These are phyloP conservation scores for Angomonas deanei DNA, from an alignment of 208 protist species.

Conservation along the genomic window DNA sequence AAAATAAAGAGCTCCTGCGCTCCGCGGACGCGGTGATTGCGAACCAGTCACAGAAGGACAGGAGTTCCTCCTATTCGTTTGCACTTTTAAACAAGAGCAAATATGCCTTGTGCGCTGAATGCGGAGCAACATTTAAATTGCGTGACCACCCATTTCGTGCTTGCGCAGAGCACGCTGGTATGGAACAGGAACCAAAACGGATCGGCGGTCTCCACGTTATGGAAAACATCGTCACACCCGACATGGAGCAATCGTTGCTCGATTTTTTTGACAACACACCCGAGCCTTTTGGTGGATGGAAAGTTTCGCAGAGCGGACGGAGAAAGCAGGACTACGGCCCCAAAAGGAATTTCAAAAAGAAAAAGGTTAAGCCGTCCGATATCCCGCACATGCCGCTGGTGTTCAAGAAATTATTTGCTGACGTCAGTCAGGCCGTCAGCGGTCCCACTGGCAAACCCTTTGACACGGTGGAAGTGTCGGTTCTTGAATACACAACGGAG, in stretches of 20 bases:
- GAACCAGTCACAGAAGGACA: slow-evolving; percentile 32
- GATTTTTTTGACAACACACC: slow-evolving; percentile 53
- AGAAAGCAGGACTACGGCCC: slow-evolving; percentile 85
- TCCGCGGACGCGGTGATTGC: slow-evolving; percentile 34
- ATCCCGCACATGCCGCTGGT: slow-evolving; percentile 44
- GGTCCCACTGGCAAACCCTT: slow-evolving; percentile 31
- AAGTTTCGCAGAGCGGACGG: slow-evolving; percentile 80
- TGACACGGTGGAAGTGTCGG: slow-evolving; percentile 57
- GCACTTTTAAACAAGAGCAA: slow-evolving; percentile 28
- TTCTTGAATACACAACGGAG: slow-evolving; percentile 57
- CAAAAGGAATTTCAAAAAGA: slow-evolving; percentile 83
- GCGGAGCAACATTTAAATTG: slow-evolving; percentile 31
- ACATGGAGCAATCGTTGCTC: slow-evolving; percentile 45
- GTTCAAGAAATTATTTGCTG: slow-evolving; percentile 33
- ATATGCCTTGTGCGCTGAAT: slow-evolving; percentile 40
- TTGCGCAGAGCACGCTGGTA: slow-evolving; percentile 39
- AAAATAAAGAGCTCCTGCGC: slow-evolving; percentile 20
- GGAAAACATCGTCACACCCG: slow-evolving; percentile 29
- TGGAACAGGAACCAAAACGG: background rate
- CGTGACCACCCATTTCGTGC: slow-evolving; percentile 12
- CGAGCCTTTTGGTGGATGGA: slow-evolving; percentile 52
- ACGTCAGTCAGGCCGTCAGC: slow-evolving; percentile 15
- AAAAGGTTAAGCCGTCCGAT: slow-evolving; percentile 59
- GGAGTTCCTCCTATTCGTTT: slow-evolving; percentile 77
- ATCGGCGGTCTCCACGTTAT: slow-evolving; percentile 36